These are phyloP conservation scores for Triticum urartu DNA, from an alignment of 176 grass and related monocot species.

Conservation along the genomic window DNA sequence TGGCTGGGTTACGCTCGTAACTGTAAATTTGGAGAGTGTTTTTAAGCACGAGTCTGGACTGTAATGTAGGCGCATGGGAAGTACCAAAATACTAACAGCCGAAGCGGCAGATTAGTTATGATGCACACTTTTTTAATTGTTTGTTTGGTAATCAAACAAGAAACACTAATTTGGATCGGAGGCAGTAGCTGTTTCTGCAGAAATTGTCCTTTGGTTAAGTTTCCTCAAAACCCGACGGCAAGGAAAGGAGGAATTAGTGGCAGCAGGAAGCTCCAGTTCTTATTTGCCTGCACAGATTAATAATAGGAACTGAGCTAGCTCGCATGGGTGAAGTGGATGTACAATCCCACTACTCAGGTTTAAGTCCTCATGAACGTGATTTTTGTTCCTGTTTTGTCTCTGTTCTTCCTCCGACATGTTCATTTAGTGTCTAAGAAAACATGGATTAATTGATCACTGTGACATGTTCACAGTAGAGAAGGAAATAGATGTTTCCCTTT, in stretches of 20 bases:
- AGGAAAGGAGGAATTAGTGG: neutral
- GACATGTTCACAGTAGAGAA: neutral
- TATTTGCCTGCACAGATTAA: neutral
- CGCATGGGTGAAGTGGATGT: neutral
- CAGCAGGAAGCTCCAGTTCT: neutral
- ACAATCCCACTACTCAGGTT: neutral
- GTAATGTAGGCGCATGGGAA: neutral
- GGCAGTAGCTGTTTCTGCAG: slow-evolving; percentile 2
- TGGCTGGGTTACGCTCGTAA: neutral
- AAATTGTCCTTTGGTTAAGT: neutral
- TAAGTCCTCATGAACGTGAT: neutral
- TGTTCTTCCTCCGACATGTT: neutral
- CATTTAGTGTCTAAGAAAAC: neutral
- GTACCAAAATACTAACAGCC: neutral
- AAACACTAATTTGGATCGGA: neutral
- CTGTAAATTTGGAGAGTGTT: slow-evolving; percentile 9
- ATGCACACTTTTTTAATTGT: neutral
- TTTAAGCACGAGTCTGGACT: slow-evolving; percentile 18
- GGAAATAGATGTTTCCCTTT: neutral
- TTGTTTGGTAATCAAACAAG: slow-evolving; percentile 15
- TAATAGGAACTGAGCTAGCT: neutral
- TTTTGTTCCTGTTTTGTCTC: neutral
- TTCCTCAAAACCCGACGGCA: neutral
- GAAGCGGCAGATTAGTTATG: neutral
- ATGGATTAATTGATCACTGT: neutral